These are phyloP conservation scores for Glaciozyma martinii DNA, from an alignment of 768 basidiomycete species.

Conservation along the genomic window DNA sequence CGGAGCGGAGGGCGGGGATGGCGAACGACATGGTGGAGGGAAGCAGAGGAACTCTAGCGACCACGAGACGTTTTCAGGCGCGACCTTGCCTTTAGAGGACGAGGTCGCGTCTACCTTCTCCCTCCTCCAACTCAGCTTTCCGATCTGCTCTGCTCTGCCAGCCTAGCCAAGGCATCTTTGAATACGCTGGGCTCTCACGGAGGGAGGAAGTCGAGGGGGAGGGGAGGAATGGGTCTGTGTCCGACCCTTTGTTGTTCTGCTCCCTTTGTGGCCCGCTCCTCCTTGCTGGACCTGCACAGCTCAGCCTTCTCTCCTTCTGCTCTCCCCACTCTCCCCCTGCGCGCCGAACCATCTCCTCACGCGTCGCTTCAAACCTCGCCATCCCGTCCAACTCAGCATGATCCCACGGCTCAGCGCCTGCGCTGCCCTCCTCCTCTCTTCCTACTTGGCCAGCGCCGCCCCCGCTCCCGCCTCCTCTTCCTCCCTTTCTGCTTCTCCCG, in stretches of 20 bases:
- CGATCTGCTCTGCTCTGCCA: neutral
- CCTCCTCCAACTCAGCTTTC: neutral
- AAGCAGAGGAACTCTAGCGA: neutral
- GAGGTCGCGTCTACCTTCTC: neutral
- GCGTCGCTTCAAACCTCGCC: neutral
- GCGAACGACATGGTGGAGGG: neutral
- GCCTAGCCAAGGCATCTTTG: too few relatives aligned
- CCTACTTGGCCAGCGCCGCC: neutral
- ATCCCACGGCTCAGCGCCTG: neutral
- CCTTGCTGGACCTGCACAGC: too few relatives aligned
- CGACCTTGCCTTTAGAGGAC: neutral
- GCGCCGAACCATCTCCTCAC: too few relatives aligned
- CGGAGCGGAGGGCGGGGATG: neutral
- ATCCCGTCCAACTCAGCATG: neutral
- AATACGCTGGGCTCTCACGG: too few relatives aligned
- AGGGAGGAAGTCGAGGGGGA: too few relatives aligned
- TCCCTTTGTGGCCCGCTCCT: too few relatives aligned
- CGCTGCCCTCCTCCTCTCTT: neutral
- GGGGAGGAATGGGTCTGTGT: too few relatives aligned
- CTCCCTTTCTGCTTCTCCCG: neutral
- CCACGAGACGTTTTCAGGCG: neutral
- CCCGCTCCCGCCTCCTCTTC: neutral
- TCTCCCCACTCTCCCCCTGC: too few relatives aligned
- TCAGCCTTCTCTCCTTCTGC: too few relatives aligned
- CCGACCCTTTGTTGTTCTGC: too few relatives aligned